Percentiles rank a stretch among this genome's conserved stretches.
phyloP scores from a whole-genome alignment of 306 rosid genomes.

The Begonia fuchsioides region DNA sequence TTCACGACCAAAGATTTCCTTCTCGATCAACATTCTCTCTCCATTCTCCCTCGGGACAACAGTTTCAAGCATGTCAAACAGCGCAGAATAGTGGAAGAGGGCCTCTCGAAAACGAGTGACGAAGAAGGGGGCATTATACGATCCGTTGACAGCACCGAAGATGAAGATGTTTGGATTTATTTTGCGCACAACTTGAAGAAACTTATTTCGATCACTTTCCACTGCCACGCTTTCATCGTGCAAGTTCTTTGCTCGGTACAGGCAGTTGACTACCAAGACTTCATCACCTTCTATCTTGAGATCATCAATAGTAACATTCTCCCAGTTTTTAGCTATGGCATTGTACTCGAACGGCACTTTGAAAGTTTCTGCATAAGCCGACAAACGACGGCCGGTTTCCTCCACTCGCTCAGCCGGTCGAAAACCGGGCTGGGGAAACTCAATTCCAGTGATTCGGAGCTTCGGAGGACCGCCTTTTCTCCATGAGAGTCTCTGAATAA shows the following conservation, averaged over 20 bases:
- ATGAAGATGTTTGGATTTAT: slow-evolving; percentile 63
- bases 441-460: slow-evolving; percentile 84
- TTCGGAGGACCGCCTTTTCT: slow-evolving; percentile 65
- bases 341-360: slow-evolving; percentile 65
- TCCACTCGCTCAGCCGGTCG: slow-evolving; percentile 85
- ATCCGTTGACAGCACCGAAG: slow-evolving; percentile 67
- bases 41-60: slow-evolving; percentile 75
- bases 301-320: slow-evolving; percentile 60
- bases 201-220: slow-evolving; percentile 48
- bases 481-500: slow-evolving; percentile 44
- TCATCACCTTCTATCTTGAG: slow-evolving; percentile 70
- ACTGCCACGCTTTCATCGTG: slow-evolving; percentile 70
- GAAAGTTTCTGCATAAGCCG: slow-evolving; percentile 62
- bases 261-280: slow-evolving; percentile 53
- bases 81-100: slow-evolving; percentile 74
- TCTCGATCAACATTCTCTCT: slow-evolving; percentile 86
- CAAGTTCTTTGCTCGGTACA: slow-evolving; percentile 66
- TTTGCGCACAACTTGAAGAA: slow-evolving; percentile 61
- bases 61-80: slow-evolving; percentile 87
- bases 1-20: slow-evolving; percentile 73
- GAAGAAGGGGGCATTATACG: slow-evolving; percentile 84
- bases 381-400: slow-evolving; percentile 82
- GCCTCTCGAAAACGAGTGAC: slow-evolving; percentile 92
- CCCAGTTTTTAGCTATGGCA: slow-evolving; percentile 87
- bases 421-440: slow-evolving; percentile 89